phyloP scores from a whole-genome alignment of 208 protist species.

The Wallacemonas sp. region DNA sequence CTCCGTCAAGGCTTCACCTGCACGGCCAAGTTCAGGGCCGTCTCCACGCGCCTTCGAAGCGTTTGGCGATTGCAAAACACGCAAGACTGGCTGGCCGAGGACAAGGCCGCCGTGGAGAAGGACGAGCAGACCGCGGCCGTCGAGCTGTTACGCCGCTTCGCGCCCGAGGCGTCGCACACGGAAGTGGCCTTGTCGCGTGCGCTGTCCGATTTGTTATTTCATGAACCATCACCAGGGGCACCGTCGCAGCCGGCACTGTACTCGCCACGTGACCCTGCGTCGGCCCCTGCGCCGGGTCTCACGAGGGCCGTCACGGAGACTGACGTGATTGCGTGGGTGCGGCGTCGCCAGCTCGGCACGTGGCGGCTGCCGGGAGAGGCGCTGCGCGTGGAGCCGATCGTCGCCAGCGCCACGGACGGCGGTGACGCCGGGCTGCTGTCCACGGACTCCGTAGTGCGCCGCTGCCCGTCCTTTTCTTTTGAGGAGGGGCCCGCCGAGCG shows the following conservation, averaged over 20 bases:
- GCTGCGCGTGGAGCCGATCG: constrained; percentile 21
- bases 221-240: background rate
- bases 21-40: constrained; percentile 34
- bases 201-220: background rate
- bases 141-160: constrained; percentile 23
- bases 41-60: constrained; percentile 41
- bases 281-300: too few species aligned
- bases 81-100: constrained; percentile 39
- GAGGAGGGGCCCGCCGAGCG: background rate
- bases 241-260: too few species aligned
- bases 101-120: constrained; percentile 28
- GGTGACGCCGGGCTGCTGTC: background rate
- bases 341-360: constrained; percentile 36
- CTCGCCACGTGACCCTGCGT: too few species aligned
- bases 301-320: constrained; percentile 10
- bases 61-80: constrained; percentile 70
- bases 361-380: constrained; percentile 56
- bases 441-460: background rate
- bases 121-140: constrained; percentile 36
- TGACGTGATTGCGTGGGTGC: constrained; percentile 40
- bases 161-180: background rate
- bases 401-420: background rate
- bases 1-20: constrained; percentile 56
- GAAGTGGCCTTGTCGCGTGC: background rate
- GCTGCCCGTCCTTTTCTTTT: background rate